Percentiles rank a stretch among this genome's conserved stretches.
Conservation (phyloP, 306 rosid species). For the Astragalus glycyphyllos region DNA sequence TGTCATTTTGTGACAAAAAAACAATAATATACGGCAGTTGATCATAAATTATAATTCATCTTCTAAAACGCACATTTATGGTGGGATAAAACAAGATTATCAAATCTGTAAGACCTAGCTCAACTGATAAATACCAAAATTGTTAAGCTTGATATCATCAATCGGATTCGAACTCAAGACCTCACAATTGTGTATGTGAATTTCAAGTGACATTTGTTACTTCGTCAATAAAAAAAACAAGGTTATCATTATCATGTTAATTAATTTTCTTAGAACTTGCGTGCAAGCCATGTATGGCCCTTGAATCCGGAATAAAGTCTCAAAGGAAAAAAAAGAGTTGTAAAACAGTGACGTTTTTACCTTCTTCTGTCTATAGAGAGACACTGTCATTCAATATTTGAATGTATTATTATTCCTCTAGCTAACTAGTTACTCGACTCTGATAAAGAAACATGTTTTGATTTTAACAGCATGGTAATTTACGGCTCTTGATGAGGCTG, state of each 20-base stretch:
- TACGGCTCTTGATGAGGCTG: constrained; percentile 38
- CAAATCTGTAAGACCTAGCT: too few relatives aligned
- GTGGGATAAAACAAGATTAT: not conserved
- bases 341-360: constrained; percentile 40
- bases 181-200: too few relatives aligned
- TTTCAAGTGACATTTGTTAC: too few relatives aligned
- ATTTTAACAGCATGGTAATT: constrained; percentile 40
- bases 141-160: too few relatives aligned
- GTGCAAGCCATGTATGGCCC: constrained; percentile 39
- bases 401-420: constrained; percentile 5
- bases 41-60: constrained; percentile 15
- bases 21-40: not conserved
- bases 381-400: constrained; percentile 31
- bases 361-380: constrained; percentile 37
- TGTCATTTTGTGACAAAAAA: too few relatives aligned
- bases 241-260: not conserved
- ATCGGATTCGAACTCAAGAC: too few relatives aligned
- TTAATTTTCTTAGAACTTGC: constrained; percentile 6
- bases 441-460: constrained; percentile 28
- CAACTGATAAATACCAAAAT: too few relatives aligned
- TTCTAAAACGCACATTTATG: not conserved
- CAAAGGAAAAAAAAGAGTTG: not conserved
- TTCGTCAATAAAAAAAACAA: too few relatives aligned
- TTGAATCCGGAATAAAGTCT: constrained; percentile 35
- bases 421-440: constrained; percentile 20